Evolutionary conservation across 345 rosid species (phyloP).

Genomic region (Hypericum perforatum): DNA sequence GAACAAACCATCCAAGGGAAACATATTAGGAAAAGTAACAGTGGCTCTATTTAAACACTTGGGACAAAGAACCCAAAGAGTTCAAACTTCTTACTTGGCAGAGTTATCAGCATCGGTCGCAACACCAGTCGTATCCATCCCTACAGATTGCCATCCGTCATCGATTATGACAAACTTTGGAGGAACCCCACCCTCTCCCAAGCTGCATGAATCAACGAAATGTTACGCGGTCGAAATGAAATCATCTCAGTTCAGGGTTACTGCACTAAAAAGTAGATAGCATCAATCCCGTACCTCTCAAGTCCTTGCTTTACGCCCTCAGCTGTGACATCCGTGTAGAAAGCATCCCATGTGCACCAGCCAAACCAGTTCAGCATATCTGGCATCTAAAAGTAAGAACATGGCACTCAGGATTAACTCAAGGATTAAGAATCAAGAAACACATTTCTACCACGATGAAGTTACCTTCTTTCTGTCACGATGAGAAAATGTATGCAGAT

Average conservation of each 20-base stretch:
- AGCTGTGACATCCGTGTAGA: slow-evolving; percentile 49
- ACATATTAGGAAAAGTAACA: background rate
- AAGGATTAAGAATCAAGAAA: background rate
- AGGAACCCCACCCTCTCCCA: slow-evolving; percentile 43
- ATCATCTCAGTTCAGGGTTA: background rate
- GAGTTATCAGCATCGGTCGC: slow-evolving; percentile 42
- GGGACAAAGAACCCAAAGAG: background rate
- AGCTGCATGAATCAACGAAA: slow-evolving; percentile 23
- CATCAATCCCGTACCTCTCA: slow-evolving; percentile 26
- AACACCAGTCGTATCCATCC: slow-evolving; percentile 41
- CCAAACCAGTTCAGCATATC: slow-evolving; percentile 71
- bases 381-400: slow-evolving; percentile 36
- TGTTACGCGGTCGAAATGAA: background rate
- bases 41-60: background rate
- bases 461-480: slow-evolving; percentile 50
- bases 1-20: background rate
- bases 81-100: slow-evolving; percentile 39
- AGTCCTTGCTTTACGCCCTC: slow-evolving; percentile 51
- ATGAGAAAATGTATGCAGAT: slow-evolving; percentile 50
- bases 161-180: slow-evolving; percentile 61
- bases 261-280: background rate
- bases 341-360: slow-evolving; percentile 80
- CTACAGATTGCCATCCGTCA: slow-evolving; percentile 68
- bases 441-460: background rate
- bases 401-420: background rate